Evolutionary conservation across 2,329 filamentous ascomycete genomes (phyloP).

Genomic region (Epichloe glyceriae): DNA sequence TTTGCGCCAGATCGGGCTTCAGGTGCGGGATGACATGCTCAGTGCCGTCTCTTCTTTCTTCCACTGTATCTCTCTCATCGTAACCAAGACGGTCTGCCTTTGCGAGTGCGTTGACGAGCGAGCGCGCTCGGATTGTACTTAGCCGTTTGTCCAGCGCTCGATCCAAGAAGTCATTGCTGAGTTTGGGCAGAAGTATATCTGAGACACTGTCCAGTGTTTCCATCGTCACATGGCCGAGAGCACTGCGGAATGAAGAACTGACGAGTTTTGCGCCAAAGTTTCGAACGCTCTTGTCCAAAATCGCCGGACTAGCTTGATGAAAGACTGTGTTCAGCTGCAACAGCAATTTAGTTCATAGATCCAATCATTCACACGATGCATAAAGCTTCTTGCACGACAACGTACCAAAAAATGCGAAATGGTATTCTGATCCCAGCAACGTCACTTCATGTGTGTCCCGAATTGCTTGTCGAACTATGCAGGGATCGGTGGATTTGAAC

Average conservation of each 20-base stretch:
- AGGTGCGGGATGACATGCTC: constrained; percentile 27
- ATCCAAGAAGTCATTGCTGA: constrained; percentile 38
- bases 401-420: constrained; percentile 39
- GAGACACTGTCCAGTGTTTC: constrained; percentile 33
- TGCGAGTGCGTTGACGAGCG: constrained; percentile 43
- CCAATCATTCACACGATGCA: background rate
- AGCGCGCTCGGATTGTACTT: constrained; percentile 38
- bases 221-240: constrained; percentile 27
- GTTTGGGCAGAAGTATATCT: constrained; percentile 30
- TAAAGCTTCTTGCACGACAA: constrained; percentile 7
- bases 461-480: constrained; percentile 34
- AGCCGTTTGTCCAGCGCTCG: constrained; percentile 37
- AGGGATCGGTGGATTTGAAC: constrained; percentile 27
- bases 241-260: constrained; percentile 24
- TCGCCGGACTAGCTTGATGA: constrained; percentile 26
- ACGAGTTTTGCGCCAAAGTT: constrained; percentile 35
- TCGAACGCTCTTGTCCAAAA: constrained; percentile 26
- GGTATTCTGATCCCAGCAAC: constrained; percentile 37
- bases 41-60: constrained; percentile 20
- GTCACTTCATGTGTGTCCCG: constrained; percentile 39
- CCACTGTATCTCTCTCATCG: constrained; percentile 35
- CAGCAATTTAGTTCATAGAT: constrained; percentile 12
- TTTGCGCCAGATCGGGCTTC: constrained; percentile 7
- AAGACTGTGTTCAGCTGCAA: constrained; percentile 35
- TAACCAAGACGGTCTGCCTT: constrained; percentile 45